Evolutionary conservation across 2,329 filamentous ascomycete genomes (phyloP).

Genomic region (Coniochaeta hoffmannii): DNA sequence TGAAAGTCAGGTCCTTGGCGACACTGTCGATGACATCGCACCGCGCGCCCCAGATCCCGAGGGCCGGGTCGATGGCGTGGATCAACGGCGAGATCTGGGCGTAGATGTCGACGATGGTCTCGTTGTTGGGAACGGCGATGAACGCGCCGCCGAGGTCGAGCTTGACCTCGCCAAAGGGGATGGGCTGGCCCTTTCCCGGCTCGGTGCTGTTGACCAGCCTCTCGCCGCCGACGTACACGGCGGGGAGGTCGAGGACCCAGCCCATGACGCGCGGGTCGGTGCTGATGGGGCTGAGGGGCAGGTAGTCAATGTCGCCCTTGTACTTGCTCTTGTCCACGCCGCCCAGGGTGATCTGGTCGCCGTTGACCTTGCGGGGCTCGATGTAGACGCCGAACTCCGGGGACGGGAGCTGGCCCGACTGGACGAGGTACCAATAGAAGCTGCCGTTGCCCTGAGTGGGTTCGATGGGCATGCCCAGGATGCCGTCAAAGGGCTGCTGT

Average conservation of each 20-base stretch:
- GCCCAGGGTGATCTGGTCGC: slow-evolving; percentile 23
- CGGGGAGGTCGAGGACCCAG: slow-evolving; percentile 20
- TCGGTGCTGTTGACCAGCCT: slow-evolving; percentile 10
- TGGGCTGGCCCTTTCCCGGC: slow-evolving; percentile 1
- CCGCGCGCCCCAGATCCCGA: slow-evolving; percentile 24
- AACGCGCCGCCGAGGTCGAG: slow-evolving; percentile 24
- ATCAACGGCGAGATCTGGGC: slow-evolving; percentile 21
- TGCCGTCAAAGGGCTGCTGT: slow-evolving; percentile 21
- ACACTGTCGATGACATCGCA: slow-evolving; percentile 21
- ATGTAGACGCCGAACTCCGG: slow-evolving; percentile 22
- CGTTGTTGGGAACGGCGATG: slow-evolving; percentile 21
- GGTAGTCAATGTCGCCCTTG: slow-evolving; percentile 17
- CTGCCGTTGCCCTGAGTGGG: slow-evolving; percentile 6
- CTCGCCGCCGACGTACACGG: slow-evolving; percentile 17
- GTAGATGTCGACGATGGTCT: slow-evolving; percentile 21
- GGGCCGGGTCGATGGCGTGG: slow-evolving; percentile 17
- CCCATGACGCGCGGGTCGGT: slow-evolving; percentile 6
- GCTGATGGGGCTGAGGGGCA: slow-evolving; percentile 15
- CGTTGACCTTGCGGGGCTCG: slow-evolving; percentile 12
- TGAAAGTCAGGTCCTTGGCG: slow-evolving; percentile 21
- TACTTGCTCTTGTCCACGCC: slow-evolving; percentile 22
- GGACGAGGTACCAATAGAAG: slow-evolving; percentile 18
- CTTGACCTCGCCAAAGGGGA: slow-evolving; percentile 13
- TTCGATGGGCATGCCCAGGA: slow-evolving; percentile 21
- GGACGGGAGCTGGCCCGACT: slow-evolving; percentile 15